phyloP scores from a whole-genome alignment of 352 stramenopile species.

The Phytophthora quininea region DNA sequence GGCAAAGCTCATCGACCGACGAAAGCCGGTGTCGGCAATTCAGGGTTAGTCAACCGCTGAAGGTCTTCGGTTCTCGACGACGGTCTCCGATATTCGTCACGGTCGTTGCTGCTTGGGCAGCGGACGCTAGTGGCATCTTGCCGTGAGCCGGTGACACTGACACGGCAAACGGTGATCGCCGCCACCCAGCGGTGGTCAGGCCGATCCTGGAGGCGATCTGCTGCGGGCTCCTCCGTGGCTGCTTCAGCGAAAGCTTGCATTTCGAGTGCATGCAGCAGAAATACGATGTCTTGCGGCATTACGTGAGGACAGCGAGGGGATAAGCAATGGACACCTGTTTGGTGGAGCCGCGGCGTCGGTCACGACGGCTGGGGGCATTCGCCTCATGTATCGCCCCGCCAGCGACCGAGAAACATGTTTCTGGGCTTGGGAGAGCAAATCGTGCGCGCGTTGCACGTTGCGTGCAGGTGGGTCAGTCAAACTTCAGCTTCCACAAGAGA shows the following conservation, averaged over 20 bases:
- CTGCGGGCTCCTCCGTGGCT: slow-evolving; percentile 11
- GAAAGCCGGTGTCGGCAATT: not conserved
- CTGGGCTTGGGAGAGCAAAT: slow-evolving; percentile 29
- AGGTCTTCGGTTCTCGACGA: not conserved
- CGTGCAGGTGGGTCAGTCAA: slow-evolving; percentile 22
- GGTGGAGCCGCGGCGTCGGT: slow-evolving; percentile 17
- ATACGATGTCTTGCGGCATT: slow-evolving; percentile 30
- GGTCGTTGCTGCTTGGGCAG: slow-evolving; percentile 9
- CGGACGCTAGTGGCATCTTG: not conserved
- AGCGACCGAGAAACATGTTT: slow-evolving; percentile 22
- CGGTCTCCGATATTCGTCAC: not conserved
- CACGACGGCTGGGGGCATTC: slow-evolving; percentile 12
- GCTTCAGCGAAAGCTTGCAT: slow-evolving; percentile 12
- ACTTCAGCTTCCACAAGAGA: not conserved
- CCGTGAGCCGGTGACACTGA: not conserved
- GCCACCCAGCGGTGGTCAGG: not conserved
- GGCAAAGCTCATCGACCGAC: not conserved
- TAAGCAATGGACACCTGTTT: slow-evolving; percentile 27
- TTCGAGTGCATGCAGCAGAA: slow-evolving; percentile 18
- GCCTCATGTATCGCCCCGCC: slow-evolving; percentile 4
- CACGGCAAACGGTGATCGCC: not conserved
- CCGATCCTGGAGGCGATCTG: slow-evolving; percentile 11
- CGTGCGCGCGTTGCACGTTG: slow-evolving; percentile 25
- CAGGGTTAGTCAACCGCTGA: not conserved
- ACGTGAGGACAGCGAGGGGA: slow-evolving; percentile 29